These are phyloP conservation scores for Hemerocallis citrina DNA, from an alignment of 106 monocot species.

Conservation along the genomic window DNA sequence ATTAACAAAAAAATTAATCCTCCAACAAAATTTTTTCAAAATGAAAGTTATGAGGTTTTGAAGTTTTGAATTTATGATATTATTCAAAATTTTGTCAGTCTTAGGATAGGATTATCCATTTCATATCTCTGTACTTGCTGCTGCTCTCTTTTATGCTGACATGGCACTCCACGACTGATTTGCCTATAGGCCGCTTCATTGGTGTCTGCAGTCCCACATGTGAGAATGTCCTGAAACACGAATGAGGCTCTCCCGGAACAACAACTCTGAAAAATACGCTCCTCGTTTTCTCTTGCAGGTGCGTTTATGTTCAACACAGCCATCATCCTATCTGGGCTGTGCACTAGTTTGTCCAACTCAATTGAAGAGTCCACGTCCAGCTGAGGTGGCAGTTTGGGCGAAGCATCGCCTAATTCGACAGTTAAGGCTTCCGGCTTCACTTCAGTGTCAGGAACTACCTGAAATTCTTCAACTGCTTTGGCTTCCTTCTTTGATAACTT, in stretches of 20 bases:
- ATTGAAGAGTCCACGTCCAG: neutral
- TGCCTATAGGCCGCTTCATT: conserved; percentile 9
- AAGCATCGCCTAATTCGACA: neutral
- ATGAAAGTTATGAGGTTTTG: too few relatives aligned
- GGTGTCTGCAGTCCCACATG: conserved; percentile 19
- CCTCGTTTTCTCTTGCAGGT: neutral
- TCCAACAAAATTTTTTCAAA: too few relatives aligned
- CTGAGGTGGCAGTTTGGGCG: neutral
- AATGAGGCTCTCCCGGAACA: too few relatives aligned
- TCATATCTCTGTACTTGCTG: neutral
- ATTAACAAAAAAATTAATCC: too few relatives aligned
- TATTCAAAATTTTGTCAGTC: too few relatives aligned
- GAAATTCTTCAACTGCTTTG: too few relatives aligned
- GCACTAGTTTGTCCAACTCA: neutral
- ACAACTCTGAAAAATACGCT: neutral
- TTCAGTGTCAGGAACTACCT: too few relatives aligned
- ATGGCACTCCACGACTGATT: neutral
- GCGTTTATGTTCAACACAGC: neutral
- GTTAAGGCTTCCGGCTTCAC: too few relatives aligned
- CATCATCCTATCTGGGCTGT: too few relatives aligned
- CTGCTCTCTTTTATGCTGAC: neutral
- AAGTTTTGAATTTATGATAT: too few relatives aligned
- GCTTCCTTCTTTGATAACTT: too few relatives aligned
- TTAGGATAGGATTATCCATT: too few relatives aligned
- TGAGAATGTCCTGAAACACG: conserved; percentile 28